Conservation (phyloP, 148 eudicot species). For the Arctostaphylos glauca region DNA sequence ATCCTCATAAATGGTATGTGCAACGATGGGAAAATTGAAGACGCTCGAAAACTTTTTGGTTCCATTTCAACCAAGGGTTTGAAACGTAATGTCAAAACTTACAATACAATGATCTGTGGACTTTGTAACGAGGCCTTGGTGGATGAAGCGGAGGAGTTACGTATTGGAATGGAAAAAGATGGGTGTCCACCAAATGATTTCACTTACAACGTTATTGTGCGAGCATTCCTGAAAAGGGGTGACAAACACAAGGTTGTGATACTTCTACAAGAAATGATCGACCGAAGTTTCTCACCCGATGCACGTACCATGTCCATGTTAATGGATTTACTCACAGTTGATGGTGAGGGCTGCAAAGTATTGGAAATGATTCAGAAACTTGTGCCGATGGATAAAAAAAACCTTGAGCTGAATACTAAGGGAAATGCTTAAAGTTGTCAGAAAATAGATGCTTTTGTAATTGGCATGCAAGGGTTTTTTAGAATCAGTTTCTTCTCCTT, state of each 20-base stretch:
- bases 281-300: not conserved
- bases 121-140: not conserved
- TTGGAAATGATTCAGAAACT: not conserved
- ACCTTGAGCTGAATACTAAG: not conserved
- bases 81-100: not conserved
- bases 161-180: not conserved
- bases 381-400: not conserved
- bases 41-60: too few relatives aligned
- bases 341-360: not conserved
- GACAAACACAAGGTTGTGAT: not conserved
- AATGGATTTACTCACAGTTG: not conserved
- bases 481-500: too few relatives aligned
- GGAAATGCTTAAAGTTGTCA: too few relatives aligned
- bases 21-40: too few relatives aligned
- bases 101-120: not conserved
- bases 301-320: not conserved
- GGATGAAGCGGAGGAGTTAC: not conserved
- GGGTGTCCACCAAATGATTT: not conserved
- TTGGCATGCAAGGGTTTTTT: too few relatives aligned
- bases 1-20: too few relatives aligned
- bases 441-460: too few relatives aligned
- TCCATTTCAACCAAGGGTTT: too few relatives aligned
- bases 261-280: not conserved
- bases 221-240: not conserved
- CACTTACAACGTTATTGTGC: not conserved